Percentiles rank a stretch among this genome's conserved stretches.
These are phyloP conservation scores for Salix purpurea DNA, from an alignment of 345 rosid species.

Conservation along the genomic window DNA sequence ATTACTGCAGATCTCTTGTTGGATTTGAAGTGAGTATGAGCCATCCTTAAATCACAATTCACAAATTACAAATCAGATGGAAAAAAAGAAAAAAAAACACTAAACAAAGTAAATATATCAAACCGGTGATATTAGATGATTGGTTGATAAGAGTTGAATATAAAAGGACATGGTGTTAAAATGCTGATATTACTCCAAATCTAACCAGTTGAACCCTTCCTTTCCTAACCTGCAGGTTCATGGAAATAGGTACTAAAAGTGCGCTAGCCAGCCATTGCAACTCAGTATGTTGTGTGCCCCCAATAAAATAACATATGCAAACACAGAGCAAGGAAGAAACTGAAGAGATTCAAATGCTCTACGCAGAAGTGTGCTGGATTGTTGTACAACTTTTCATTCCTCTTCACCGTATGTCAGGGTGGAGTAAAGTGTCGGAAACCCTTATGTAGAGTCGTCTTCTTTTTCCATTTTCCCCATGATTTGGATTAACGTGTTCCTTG, in stretches of 20 bases:
- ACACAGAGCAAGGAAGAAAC: not conserved
- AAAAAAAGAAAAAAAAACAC: too few relatives aligned
- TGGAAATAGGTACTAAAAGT: constrained; percentile 15
- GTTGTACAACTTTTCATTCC: not conserved
- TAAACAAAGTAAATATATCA: not conserved
- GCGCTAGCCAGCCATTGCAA: not conserved
- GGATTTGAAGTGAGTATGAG: constrained; percentile 27
- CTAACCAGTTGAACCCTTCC: not conserved
- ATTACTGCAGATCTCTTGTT: constrained; percentile 59
- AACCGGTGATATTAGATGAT: not conserved
- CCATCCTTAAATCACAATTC: not conserved
- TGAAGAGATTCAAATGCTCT: not conserved
- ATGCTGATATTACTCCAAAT: not conserved
- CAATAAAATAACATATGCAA: not conserved
- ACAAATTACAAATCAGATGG: not conserved
- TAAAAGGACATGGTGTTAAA: not conserved
- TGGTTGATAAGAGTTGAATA: too few relatives aligned
- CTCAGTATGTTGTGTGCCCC: not conserved
- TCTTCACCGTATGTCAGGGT: not conserved
- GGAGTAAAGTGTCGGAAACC: not conserved
- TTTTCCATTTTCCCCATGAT: not conserved
- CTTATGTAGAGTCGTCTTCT: not conserved
- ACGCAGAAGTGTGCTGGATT: not conserved
- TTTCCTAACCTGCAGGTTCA: constrained; percentile 14
- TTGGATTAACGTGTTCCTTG: not conserved